phyloP scores from a whole-genome alignment of 768 basidiomycete species.

The Russula griseocarnosa region DNA sequence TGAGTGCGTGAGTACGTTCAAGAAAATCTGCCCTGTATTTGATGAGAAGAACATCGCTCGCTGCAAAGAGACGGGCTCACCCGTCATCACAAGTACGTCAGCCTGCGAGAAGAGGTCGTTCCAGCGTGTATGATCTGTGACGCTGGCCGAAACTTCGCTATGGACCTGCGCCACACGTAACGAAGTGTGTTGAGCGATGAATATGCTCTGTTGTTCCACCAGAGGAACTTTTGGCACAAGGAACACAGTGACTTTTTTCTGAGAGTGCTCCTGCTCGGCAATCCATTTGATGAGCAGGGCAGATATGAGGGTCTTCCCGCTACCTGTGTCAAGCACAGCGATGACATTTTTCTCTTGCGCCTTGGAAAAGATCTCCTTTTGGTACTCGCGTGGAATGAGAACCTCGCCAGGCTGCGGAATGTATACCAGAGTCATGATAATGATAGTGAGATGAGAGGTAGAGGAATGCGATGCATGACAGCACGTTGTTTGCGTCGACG shows the following conservation, averaged over 20 bases:
- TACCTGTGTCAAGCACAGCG: slow-evolving; percentile 56
- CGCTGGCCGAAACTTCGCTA: slow-evolving; percentile 67
- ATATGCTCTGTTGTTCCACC: slow-evolving; percentile 76
- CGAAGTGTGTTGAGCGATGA: slow-evolving; percentile 59
- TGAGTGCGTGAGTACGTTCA: slow-evolving; percentile 76
- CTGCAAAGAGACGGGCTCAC: slow-evolving; percentile 37
- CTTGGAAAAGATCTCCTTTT: slow-evolving; percentile 52
- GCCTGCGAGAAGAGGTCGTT: slow-evolving; percentile 52
- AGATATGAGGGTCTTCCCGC: slow-evolving; percentile 60
- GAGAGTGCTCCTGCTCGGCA: slow-evolving; percentile 45
- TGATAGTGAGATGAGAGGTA: background rate
- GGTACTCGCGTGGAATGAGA: slow-evolving; percentile 45
- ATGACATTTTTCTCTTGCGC: slow-evolving; percentile 53
- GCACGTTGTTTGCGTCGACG: background rate
- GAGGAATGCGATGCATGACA: slow-evolving; percentile 5
- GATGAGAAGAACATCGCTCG: slow-evolving; percentile 1
- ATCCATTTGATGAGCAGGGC: slow-evolving; percentile 73
- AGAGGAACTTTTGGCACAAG: slow-evolving; percentile 83
- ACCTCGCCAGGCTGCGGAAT: slow-evolving; percentile 16
- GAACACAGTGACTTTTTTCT: slow-evolving; percentile 66
- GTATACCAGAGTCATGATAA: slow-evolving; percentile 10
- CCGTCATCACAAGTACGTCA: slow-evolving; percentile 85
- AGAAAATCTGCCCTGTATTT: slow-evolving; percentile 70
- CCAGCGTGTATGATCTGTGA: slow-evolving; percentile 67
- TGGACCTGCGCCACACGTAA: slow-evolving; percentile 64